Percentiles rank a stretch among this genome's conserved stretches.
Conservation (phyloP, 768 basidiomycete species). For the Arthromyces matolae region DNA sequence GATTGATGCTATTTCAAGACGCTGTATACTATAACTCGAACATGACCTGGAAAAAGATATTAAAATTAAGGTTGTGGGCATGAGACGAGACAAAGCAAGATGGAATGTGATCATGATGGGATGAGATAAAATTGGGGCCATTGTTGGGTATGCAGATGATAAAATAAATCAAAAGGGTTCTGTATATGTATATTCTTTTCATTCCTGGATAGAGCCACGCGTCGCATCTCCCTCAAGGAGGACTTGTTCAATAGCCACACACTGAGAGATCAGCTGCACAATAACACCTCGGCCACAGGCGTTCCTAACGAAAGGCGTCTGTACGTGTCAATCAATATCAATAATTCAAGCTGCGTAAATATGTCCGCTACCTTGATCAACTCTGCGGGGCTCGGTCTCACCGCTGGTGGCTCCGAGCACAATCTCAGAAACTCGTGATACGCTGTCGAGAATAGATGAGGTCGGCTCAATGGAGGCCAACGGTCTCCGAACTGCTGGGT, state of each 20-base stretch:
- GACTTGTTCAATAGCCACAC: conserved; percentile 60
- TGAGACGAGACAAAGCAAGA: neutral
- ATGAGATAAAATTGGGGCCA: neutral
- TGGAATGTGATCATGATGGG: too few species aligned
- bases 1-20: too few species aligned
- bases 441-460: conserved; percentile 58
- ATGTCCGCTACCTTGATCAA: conserved; percentile 66
- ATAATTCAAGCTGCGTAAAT: too few species aligned
- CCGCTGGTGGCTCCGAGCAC: conserved; percentile 58
- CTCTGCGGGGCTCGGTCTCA: conserved; percentile 54
- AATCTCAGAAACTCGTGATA: conserved; percentile 71
- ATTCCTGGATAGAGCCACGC: conserved; percentile 14
- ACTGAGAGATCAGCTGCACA: conserved; percentile 61
- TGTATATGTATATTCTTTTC: neutral
- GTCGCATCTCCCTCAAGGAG: conserved; percentile 26
- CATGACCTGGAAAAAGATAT: neutral
- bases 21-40: too few species aligned
- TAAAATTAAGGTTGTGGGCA: neutral
- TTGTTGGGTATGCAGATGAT: conserved; percentile 1
- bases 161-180: neutral
- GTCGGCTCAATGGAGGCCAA: conserved; percentile 61
- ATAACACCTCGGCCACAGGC: conserved; percentile 69
- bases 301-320: conserved; percentile 65
- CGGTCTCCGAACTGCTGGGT: conserved; percentile 53
- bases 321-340: conserved; percentile 2